Base-by-base conservation (phyloP, 2,329 filamentous ascomycete genomes). In the Teratosphaeria nubilosa region DNA sequence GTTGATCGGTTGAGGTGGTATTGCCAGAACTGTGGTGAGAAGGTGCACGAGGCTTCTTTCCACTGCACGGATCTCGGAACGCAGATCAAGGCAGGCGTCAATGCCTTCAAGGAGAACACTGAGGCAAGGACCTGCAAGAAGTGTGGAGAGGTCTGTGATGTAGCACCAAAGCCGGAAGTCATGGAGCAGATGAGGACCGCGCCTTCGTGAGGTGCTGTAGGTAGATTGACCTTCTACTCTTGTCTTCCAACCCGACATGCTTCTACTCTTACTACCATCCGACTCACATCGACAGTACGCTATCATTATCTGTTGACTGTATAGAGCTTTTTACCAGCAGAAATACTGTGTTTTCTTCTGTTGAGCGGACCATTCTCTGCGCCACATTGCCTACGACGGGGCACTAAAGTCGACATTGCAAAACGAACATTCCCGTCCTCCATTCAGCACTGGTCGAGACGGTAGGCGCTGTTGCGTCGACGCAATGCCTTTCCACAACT, bases 41-140 rank as follows among this genome's bases (percentile, higher is more conserved):
- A 91, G 63, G 91, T 97, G 6, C 87, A 95, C 75, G 91, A 97
- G 78, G 87, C 86, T 51, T 78, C 81, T 11, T 97, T 99, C 69
- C 85, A 94, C 72, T 95, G 91, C 73, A 91, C 86, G 34, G 87
- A 97, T 76, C 76, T 97, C 63, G 92, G 92, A 22, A 92, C 87
- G 25, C 94, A 97, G 83, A 92, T 99, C 70, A 97, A 96, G 79
- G 83, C 83, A 56, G 91, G 89, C 7, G 92, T 97, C 41, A 85
- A 95, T 74, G 80, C 78, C 22, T 97, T 97, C 74, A 87, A 85
- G 73, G 80, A 72, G 1, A 84, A 87, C 69, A 80, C 84, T 58
- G 78, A 83, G 60, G 83, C 82, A 74, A 83, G 92, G 72, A 91
- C 76, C 59, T 99, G 94, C 74, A 78, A 79, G 65, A 80, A 78